These are phyloP conservation scores for Dipsacomyces acuminosporus DNA, from an alignment of 371 early-diverging fungal genomes.

Conservation along the genomic window DNA sequence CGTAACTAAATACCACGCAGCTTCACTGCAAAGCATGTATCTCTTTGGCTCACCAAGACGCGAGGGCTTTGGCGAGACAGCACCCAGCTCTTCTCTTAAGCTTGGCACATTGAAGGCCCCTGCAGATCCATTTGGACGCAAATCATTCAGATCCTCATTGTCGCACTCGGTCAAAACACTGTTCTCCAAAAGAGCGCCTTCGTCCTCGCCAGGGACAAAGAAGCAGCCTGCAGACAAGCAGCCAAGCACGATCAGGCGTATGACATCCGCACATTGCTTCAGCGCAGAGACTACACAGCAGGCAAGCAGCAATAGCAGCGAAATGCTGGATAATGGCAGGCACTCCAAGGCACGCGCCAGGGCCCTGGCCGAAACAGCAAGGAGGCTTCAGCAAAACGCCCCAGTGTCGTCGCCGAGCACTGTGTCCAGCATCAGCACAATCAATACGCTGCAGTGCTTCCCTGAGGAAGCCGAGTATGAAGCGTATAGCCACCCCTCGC, in stretches of 20 bases:
- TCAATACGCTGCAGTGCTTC: constrained; percentile 30
- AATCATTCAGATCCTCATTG: constrained; percentile 13
- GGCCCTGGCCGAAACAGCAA: constrained; percentile 30
- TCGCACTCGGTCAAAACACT: constrained; percentile 32
- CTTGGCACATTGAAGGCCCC: neutral
- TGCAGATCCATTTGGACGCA: constrained; percentile 11
- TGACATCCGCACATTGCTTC: neutral
- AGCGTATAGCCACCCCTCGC: neutral
- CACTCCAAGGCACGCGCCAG: constrained; percentile 28
- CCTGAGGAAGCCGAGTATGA: constrained; percentile 34
- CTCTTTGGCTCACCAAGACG: neutral
- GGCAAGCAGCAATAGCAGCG: no score
- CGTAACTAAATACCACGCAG: no score
- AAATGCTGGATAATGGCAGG: no score
- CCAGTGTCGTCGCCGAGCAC: constrained; percentile 19
- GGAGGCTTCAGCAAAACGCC: constrained; percentile 23
- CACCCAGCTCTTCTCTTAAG: neutral
- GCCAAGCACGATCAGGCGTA: neutral
- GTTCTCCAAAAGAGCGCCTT: constrained; percentile 10
- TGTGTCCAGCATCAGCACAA: constrained; percentile 36
- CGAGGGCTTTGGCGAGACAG: neutral
- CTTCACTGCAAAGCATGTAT: no score
- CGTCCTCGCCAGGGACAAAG: neutral
- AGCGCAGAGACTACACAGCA: no score
- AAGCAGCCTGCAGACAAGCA: neutral